A percentile compares a stretch with the other conserved stretches of the same genome.
phyloP scores from a whole-genome alignment of 1,139 yeast species.

The Zygosaccharomyces pseudobailii region DNA sequence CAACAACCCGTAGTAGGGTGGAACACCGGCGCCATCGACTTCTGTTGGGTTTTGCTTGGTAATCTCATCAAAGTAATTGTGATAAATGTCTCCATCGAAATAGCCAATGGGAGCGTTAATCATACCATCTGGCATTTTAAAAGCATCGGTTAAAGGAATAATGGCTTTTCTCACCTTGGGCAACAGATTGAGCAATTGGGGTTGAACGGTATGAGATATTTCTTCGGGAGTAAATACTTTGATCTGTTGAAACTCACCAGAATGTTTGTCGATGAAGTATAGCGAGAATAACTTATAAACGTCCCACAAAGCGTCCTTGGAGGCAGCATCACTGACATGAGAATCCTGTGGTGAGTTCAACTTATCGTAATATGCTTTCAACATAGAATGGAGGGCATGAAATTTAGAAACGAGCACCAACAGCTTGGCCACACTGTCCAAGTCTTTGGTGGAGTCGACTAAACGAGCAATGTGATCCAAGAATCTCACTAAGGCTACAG shows the following conservation, averaged over 20 bases:
- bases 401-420: slow-evolving; percentile 57
- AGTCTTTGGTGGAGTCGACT: slow-evolving; percentile 43
- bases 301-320: slow-evolving; percentile 40
- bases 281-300: slow-evolving; percentile 62
- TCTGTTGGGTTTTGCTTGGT: slow-evolving; percentile 42
- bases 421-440: slow-evolving; percentile 57
- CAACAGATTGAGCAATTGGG: slow-evolving; percentile 44
- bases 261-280: slow-evolving; percentile 67
- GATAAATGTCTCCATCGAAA: slow-evolving; percentile 82
- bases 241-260: slow-evolving; percentile 71
- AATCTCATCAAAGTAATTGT: slow-evolving; percentile 59
- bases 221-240: slow-evolving; percentile 48
- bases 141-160: slow-evolving; percentile 83
- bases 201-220: slow-evolving; percentile 43
- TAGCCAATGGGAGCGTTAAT: slow-evolving; percentile 83
- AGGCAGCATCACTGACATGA: slow-evolving; percentile 29
- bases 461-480: slow-evolving; percentile 44
- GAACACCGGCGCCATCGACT: slow-evolving; percentile 47
- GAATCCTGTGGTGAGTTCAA: slow-evolving; percentile 23
- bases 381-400: slow-evolving; percentile 53
- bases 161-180: slow-evolving; percentile 60
- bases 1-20: slow-evolving; percentile 53
- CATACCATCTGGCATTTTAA: slow-evolving; percentile 78
- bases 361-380: slow-evolving; percentile 31
- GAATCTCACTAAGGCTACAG: slow-evolving; percentile 45